Percentiles rank a stretch among this genome's conserved stretches.
Conservation (phyloP, 768 basidiomycete species). For the Mycena filopes region DNA sequence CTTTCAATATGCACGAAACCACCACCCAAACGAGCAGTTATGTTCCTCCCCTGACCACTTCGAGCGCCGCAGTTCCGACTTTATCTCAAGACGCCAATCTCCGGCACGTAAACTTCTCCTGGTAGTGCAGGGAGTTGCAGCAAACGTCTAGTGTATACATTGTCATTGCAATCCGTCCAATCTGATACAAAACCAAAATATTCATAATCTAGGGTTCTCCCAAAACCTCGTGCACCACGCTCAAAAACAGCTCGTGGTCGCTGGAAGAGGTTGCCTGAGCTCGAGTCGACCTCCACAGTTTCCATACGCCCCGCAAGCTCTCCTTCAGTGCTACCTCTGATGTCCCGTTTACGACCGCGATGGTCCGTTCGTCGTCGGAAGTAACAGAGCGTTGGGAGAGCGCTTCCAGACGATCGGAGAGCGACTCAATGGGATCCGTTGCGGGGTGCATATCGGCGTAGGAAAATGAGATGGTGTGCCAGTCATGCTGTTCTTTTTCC, state of each 20-base stretch:
- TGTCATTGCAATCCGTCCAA: background rate
- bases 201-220: constrained; percentile 6
- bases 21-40: constrained; percentile 17
- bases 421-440: constrained; percentile 26
- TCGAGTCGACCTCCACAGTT: constrained; percentile 60
- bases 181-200: background rate
- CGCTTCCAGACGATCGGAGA: constrained; percentile 25
- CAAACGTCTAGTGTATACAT: background rate
- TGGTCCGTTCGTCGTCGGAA: constrained; percentile 15
- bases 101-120: constrained; percentile 14
- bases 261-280: constrained; percentile 20
- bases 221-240: constrained; percentile 42
- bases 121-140: constrained; percentile 6
- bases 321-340: constrained; percentile 56
- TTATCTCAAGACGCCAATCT: background rate
- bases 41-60: constrained; percentile 2
- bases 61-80: constrained; percentile 15
- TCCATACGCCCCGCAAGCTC: constrained; percentile 65
- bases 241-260: constrained; percentile 50
- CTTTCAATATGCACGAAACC: constrained; percentile 22
- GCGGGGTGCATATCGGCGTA: constrained; percentile 30
- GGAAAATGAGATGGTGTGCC: constrained; percentile 10
- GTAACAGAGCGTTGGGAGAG: constrained; percentile 2
- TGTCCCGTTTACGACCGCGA: constrained; percentile 10
- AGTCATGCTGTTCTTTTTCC: constrained; percentile 29